Evolutionary conservation across 148 eudicot species (phyloP).

Genomic region (Chenopodium berlandieri): DNA sequence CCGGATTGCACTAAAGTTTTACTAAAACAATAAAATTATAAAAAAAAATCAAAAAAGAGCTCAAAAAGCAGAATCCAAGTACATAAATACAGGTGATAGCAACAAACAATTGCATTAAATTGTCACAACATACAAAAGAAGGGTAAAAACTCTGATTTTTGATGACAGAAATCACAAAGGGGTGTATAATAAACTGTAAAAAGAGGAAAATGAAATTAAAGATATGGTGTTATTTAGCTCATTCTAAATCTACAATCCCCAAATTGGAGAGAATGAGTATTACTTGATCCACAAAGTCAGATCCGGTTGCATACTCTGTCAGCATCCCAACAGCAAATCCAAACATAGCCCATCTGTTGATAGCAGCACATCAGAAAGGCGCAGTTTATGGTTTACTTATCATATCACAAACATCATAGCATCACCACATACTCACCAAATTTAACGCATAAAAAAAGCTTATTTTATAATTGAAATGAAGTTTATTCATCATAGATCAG

Average conservation of each 20-base stretch:
- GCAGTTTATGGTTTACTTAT: background rate
- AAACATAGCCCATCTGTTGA: constrained; percentile 95
- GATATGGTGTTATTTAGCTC: constrained; percentile 22
- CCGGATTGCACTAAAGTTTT: no score
- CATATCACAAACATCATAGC: background rate
- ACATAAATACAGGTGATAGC: background rate
- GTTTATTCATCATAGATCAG: background rate
- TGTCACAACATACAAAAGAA: constrained; percentile 6
- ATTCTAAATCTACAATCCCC: constrained; percentile 82
- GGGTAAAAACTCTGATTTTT: background rate
- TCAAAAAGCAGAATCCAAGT: background rate
- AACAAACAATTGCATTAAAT: background rate
- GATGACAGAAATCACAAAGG: constrained; percentile 21
- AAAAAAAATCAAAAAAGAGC: no score
- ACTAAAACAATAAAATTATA: no score
- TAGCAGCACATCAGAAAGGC: background rate
- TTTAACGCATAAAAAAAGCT: no score
- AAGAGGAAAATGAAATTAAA: constrained; percentile 9
- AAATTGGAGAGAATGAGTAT: constrained; percentile 93
- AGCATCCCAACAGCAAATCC: constrained; percentile 96
- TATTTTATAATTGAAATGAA: background rate
- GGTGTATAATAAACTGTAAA: constrained; percentile 5
- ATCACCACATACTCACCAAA: no score
- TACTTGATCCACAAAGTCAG: constrained; percentile 89
- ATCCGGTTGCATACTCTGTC: constrained; percentile 95